Percentiles rank a stretch among this genome's conserved stretches.
These are phyloP conservation scores for Fusarium xylarioides DNA, from an alignment of 2,329 filamentous ascomycete species.

Conservation along the genomic window DNA sequence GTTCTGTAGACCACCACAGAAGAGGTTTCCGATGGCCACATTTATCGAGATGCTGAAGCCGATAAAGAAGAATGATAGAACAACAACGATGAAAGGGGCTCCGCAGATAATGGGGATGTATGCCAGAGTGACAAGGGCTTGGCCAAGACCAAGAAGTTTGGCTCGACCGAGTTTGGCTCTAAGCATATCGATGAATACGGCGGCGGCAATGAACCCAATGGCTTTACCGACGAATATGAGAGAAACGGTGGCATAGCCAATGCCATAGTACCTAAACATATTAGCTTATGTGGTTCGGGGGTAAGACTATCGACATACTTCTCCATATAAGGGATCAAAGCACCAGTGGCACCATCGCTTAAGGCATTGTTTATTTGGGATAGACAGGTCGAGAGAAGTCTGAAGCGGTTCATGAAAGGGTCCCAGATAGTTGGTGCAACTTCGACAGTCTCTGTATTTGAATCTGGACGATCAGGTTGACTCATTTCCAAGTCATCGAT, in stretches of 20 bases:
- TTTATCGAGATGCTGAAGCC: slow-evolving; percentile 66
- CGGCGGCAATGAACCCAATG: slow-evolving; percentile 77
- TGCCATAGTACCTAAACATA: slow-evolving; percentile 66
- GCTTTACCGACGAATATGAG: slow-evolving; percentile 84
- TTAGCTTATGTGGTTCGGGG: background rate
- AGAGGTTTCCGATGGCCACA: slow-evolving; percentile 67
- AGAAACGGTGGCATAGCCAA: slow-evolving; percentile 82
- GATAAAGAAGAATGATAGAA: slow-evolving; percentile 74
- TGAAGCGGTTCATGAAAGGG: slow-evolving; percentile 74
- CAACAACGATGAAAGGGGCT: slow-evolving; percentile 75
- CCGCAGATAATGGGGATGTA: slow-evolving; percentile 72
- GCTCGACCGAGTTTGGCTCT: slow-evolving; percentile 71
- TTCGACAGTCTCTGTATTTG: slow-evolving; percentile 51
- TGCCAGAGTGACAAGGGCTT: slow-evolving; percentile 64
- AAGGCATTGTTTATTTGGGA: slow-evolving; percentile 76
- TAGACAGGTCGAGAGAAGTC: slow-evolving; percentile 70
- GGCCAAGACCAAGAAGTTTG: slow-evolving; percentile 67
- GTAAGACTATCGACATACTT: slow-evolving; percentile 47
- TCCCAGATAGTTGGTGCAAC: slow-evolving; percentile 66
- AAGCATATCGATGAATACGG: slow-evolving; percentile 73
- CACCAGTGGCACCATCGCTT: slow-evolving; percentile 79
- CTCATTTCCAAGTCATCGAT: slow-evolving; percentile 61
- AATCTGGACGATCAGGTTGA: slow-evolving; percentile 57
- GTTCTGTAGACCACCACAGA: slow-evolving; percentile 63
- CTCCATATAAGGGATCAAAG: slow-evolving; percentile 84